phyloP scores from a whole-genome alignment of 352 stramenopile genomes.

The Phytophthora fragariae region DNA sequence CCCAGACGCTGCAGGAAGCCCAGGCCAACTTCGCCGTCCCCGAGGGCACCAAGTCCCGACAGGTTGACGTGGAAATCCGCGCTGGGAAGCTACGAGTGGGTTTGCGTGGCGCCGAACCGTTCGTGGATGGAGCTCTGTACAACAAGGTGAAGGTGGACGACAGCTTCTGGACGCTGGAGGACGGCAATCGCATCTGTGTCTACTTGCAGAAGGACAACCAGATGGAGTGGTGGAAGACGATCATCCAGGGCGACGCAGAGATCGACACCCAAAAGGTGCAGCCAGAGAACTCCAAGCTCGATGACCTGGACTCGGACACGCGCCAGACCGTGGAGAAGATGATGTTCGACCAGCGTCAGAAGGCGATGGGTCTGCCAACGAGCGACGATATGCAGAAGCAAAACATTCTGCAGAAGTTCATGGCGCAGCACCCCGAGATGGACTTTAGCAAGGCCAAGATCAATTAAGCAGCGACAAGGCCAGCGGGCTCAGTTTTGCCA shows the following conservation, averaged over 20 bases:
- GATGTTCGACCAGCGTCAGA: conserved; percentile 99
- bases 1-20: conserved; percentile 97
- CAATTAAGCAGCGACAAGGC: conserved; percentile 59
- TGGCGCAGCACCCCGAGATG: conserved; percentile 99
- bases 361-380: conserved; percentile 96
- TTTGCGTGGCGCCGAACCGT: conserved; percentile 72
- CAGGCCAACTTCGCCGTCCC: conserved; percentile 94
- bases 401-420: conserved; percentile 99
- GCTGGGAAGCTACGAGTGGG: conserved; percentile 92
- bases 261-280: conserved; percentile 99
- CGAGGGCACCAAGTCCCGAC: conserved; percentile 91
- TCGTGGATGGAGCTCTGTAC: conserved; percentile 94
- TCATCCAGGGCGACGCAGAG: conserved; percentile 94
- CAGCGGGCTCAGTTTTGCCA: neutral
- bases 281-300: conserved; percentile 98
- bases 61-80: conserved; percentile 94
- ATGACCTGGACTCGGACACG: conserved; percentile 98
- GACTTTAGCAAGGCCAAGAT: conserved; percentile 99
- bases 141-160: conserved; percentile 98
- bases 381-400: conserved; percentile 98
- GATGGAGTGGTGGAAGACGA: conserved; percentile 99
- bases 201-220: conserved; percentile 98
- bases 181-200: conserved; percentile 90
- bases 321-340: conserved; percentile 99
- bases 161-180: conserved; percentile 99